Conservation (phyloP, 441 rosid genomes). For the Brassica balearica region DNA sequence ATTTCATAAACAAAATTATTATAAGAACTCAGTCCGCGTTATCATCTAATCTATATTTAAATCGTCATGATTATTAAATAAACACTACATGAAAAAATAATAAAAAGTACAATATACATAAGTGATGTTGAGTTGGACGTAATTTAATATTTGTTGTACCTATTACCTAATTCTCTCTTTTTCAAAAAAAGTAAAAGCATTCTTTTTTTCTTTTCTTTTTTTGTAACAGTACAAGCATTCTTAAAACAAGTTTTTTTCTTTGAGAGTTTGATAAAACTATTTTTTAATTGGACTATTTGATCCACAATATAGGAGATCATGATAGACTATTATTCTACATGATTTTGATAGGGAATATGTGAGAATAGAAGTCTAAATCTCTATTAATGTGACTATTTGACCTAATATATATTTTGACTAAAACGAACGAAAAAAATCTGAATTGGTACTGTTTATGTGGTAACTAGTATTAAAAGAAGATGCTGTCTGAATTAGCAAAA, state of each 20-base stretch:
- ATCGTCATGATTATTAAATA: conserved; percentile 4
- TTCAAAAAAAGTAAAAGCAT: background rate
- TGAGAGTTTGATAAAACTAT: background rate
- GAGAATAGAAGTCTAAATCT: background rate
- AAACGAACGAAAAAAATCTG: background rate
- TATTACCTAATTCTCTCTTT: background rate
- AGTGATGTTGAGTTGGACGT: background rate
- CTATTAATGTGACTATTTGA: background rate
- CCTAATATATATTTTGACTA: background rate
- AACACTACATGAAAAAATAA: background rate
- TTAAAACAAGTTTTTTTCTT: background rate
- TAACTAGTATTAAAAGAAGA: background rate
- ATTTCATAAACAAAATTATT: no score
- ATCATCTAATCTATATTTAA: background rate
- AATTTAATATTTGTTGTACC: background rate
- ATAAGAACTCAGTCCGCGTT: no score
- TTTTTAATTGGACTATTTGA: background rate
- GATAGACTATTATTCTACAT: background rate
- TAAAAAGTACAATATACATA: background rate
- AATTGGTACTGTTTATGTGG: background rate
- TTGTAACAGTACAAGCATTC: background rate
- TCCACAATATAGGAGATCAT: background rate
- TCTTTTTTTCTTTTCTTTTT: no score
- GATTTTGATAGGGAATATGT: background rate
- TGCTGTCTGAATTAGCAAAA: background rate